These are phyloP conservation scores for Cyberlindnera xishuangbannaensis DNA, from an alignment of 805 yeast species.

Conservation along the genomic window DNA sequence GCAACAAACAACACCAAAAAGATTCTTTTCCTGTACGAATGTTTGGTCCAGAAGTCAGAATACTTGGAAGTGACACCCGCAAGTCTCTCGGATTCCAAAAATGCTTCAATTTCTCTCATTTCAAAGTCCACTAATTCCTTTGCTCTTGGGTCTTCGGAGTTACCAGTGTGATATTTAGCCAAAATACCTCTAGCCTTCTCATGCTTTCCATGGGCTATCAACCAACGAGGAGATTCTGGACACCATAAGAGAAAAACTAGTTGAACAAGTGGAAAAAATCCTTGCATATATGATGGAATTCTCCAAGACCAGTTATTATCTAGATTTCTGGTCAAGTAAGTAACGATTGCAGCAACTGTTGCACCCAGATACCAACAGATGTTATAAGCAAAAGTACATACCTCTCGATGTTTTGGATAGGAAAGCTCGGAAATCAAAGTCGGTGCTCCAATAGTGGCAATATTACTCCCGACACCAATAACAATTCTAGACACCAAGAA, in stretches of 20 bases:
- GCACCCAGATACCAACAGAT: constrained; percentile 49
- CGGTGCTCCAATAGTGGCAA: constrained; percentile 39
- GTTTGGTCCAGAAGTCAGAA: constrained; percentile 30
- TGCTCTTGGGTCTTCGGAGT: constrained; percentile 19
- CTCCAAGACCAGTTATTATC: constrained; percentile 40
- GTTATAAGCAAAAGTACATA: constrained; percentile 39
- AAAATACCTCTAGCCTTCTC: constrained; percentile 40
- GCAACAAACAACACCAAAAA: constrained; percentile 30
- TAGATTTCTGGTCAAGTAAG: constrained; percentile 25
- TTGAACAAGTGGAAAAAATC: constrained; percentile 39
- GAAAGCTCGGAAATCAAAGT: constrained; percentile 44
- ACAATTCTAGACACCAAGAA: constrained; percentile 32
- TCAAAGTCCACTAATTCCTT: constrained; percentile 31
- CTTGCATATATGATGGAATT: constrained; percentile 48
- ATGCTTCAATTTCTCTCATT: constrained; percentile 33
- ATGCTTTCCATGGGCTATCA: constrained; percentile 33
- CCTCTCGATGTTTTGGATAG: constrained; percentile 40
- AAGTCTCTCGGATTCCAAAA: constrained; percentile 35
- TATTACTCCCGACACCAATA: constrained; percentile 41
- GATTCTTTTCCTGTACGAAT: constrained; percentile 36
- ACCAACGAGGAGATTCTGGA: constrained; percentile 48
- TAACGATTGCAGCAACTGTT: constrained; percentile 32
- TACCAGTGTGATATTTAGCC: constrained; percentile 33
- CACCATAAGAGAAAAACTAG: constrained; percentile 29
- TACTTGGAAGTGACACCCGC: constrained; percentile 28